Percentiles rank a stretch among this genome's conserved stretches.
These are phyloP conservation scores for Basidiobolus heterosporus DNA, from an alignment of 371 early-diverging fungal genomes.

Conservation along the genomic window DNA sequence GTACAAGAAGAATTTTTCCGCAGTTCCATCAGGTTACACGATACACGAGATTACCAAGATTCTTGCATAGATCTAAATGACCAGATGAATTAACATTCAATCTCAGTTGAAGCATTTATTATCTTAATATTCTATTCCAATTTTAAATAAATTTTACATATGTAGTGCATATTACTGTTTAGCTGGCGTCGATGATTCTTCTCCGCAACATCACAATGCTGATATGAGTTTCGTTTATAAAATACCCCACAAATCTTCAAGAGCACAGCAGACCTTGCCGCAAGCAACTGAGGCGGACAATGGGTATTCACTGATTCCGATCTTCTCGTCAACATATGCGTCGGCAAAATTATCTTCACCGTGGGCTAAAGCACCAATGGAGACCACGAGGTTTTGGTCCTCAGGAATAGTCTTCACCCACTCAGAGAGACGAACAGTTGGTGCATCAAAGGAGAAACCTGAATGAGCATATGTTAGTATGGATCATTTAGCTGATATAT, in stretches of 20 bases:
- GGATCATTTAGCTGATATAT: not conserved
- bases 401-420: slow-evolving; percentile 65
- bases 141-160: too few species aligned
- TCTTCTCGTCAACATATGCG: slow-evolving; percentile 86
- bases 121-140: too few species aligned
- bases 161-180: too few species aligned
- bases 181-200: too few species aligned
- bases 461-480: slow-evolving; percentile 1
- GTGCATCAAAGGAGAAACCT: slow-evolving; percentile 85
- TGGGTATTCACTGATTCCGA: slow-evolving; percentile 85
- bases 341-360: slow-evolving; percentile 90
- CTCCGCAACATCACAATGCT: too few species aligned
- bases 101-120: too few species aligned
- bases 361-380: slow-evolving; percentile 94
- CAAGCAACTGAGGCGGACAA: slow-evolving; percentile 90
- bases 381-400: slow-evolving; percentile 70
- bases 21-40: too few species aligned
- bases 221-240: slow-evolving; percentile 41
- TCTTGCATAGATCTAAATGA: too few species aligned
- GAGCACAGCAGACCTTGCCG: slow-evolving; percentile 70
- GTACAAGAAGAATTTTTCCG: too few species aligned
- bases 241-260: slow-evolving; percentile 78
- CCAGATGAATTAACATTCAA: too few species aligned
- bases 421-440: slow-evolving; percentile 61
- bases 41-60: too few species aligned